Evolutionary conservation across 257 asterid species (phyloP), one percentile per base, ranked within the genome.

Genomic region (Asclepias syriaca): DNA sequence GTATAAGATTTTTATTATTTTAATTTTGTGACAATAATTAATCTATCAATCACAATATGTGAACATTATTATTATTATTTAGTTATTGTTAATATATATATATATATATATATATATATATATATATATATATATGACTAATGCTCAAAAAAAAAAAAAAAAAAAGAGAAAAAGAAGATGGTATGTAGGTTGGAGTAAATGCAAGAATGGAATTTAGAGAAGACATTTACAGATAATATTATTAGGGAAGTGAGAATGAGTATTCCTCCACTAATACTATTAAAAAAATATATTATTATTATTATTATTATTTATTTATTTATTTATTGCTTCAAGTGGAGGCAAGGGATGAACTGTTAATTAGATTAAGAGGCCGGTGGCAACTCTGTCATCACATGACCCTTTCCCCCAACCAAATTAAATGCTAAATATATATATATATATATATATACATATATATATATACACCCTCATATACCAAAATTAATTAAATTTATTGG

Each of bases 321-420:
- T 24, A 32, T 11, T 32, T 61, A 4, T 68, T 59, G 74, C 73
- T 77, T 72, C 66, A 27, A 49, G 71, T 43, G 54, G 60, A 77
- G 81, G 77, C 54, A 68, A 72, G 49, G 71, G 77, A 72, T 48
- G 74, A 64, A 58, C 49, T 54, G 53, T 29, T 48, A 34, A 34
- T 34, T 34, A 18, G 46, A 72, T 57, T 14, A 43, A 27, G 22
- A 60, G 65, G 56, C 37, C 37, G 66, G 66, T 14, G 16, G 60
- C 68, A 43, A 13, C 16, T n/a, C 56, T 66, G 74, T 59, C 69
- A 68, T 57, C 74, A 72, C 73, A 66, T 68, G 74, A 37, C 53
- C 70, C 58, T 59, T 2, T 2, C 11, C 19, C 74, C 19, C 74
- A 24, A 63, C 48, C 64, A 64, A 67, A 77, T 51, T 55, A 69